A percentile compares a stretch with the other conserved stretches of the same genome.
phyloP scores from a whole-genome alignment of 371 early-diverging fungal species.

The Mortierella sp. region DNA sequence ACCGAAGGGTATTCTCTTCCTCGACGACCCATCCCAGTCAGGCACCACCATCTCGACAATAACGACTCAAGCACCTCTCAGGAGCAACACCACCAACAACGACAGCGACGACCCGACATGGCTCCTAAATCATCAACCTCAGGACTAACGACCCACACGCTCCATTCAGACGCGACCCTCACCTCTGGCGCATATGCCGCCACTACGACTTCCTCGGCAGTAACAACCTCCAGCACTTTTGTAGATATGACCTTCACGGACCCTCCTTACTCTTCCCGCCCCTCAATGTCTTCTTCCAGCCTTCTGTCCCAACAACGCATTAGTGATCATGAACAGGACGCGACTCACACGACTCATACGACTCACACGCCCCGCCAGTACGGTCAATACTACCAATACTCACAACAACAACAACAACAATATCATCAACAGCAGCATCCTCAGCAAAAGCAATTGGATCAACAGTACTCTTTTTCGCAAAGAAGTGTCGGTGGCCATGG shows the following conservation, averaged over 20 bases:
- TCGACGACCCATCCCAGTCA: conserved; percentile 16
- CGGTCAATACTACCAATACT: not conserved
- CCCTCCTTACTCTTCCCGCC: not conserved
- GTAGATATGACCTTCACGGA: conserved; percentile 17
- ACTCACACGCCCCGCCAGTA: not conserved
- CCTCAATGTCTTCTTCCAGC: not conserved
- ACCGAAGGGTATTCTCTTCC: not conserved
- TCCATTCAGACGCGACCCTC: not conserved
- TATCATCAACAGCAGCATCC: not conserved
- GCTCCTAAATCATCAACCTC: conserved; percentile 8
- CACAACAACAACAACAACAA: not conserved
- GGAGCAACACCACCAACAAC: not conserved
- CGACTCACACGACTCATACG: not conserved
- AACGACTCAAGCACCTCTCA: not conserved
- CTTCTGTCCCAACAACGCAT: not conserved
- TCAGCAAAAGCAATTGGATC: not conserved
- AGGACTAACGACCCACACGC: conserved; percentile 9
- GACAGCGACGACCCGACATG: conserved; percentile 9
- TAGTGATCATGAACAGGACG: conserved; percentile 14
- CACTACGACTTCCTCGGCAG: not conserved
- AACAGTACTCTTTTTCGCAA: not conserved
- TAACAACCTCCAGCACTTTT: not conserved
- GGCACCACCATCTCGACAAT: not conserved
- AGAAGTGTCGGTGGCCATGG: too few species aligned
- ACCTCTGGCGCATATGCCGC: not conserved